These are phyloP conservation scores for Prillingera fragicola DNA, from an alignment of 1,284 basidiomycete genomes.

Conservation along the genomic window DNA sequence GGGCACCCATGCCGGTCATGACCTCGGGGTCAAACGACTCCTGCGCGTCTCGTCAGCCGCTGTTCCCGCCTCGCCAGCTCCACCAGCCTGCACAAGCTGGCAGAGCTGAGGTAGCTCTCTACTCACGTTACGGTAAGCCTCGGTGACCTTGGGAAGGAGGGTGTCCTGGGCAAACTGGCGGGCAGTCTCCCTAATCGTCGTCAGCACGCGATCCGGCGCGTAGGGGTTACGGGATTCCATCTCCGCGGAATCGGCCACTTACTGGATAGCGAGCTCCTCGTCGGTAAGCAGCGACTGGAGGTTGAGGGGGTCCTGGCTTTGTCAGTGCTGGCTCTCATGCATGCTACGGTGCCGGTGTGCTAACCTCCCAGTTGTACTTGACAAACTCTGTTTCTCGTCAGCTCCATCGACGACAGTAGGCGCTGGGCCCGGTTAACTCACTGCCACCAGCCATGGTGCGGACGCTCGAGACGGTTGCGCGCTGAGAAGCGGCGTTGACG, in stretches of 20 bases:
- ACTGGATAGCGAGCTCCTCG: constrained; percentile 83
- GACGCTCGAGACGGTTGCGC: constrained; percentile 1
- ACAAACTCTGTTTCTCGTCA: constrained; percentile 43
- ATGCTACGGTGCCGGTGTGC: not conserved
- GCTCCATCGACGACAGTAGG: not conserved
- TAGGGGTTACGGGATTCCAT: too few species aligned
- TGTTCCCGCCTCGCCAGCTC: too few species aligned
- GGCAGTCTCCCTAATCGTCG: constrained; percentile 64
- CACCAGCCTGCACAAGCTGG: too few species aligned
- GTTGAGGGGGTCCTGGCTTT: constrained; percentile 64
- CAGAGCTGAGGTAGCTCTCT: not conserved
- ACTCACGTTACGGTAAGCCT: constrained; percentile 83
- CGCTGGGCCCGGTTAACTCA: constrained; percentile 1
- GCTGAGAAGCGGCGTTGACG: constrained; percentile 3
- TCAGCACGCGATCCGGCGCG: not conserved
- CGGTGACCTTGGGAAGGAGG: constrained; percentile 72
- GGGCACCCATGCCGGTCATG: constrained; percentile 83
- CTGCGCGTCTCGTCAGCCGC: constrained; percentile 11
- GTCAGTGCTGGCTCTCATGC: not conserved
- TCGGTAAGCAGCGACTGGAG: constrained; percentile 74
- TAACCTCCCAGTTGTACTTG: constrained; percentile 62
- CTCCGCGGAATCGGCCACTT: not conserved
- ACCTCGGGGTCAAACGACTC: constrained; percentile 73
- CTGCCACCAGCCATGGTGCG: constrained; percentile 18
- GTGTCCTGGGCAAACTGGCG: constrained; percentile 78